A percentile compares a stretch with the other conserved stretches of the same genome.
phyloP scores from a whole-genome alignment of 179 eudicot species.

The Patellifolia procumbens region DNA sequence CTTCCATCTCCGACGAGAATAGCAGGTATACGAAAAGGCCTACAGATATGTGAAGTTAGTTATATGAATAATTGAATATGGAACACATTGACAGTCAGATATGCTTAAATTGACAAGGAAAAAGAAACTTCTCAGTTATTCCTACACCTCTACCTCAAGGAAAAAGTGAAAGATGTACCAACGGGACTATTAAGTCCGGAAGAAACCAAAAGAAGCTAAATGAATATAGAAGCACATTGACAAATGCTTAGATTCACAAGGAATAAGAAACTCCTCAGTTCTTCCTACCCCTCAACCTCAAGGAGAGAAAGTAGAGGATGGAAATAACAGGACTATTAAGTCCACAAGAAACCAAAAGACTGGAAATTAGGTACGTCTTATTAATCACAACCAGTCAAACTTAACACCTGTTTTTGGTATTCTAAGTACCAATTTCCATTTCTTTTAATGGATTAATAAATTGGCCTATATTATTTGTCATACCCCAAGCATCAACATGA shows the following conservation, averaged over 20 bases:
- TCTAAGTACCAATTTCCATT: not conserved
- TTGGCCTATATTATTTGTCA: not conserved
- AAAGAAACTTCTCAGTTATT: not conserved
- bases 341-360: too few relatives aligned
- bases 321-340: too few relatives aligned
- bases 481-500: not conserved
- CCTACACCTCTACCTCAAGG: not conserved
- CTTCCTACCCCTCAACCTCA: too few relatives aligned
- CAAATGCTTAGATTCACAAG: too few relatives aligned
- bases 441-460: not conserved
- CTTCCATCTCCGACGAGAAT: slow-evolving; percentile 95
- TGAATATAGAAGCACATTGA: too few relatives aligned
- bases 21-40: slow-evolving; percentile 90
- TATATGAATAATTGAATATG: slow-evolving; percentile 8
- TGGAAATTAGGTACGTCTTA: too few relatives aligned
- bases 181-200: too few relatives aligned
- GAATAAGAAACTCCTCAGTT: too few relatives aligned
- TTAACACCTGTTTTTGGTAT: not conserved
- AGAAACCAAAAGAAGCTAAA: too few relatives aligned
- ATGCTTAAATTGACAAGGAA: not conserved
- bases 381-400: not conserved
- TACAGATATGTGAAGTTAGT: slow-evolving; percentile 30
- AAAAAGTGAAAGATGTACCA: not conserved
- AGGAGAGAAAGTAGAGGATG: too few relatives aligned
- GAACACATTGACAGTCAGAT: not conserved